phyloP scores from a whole-genome alignment of 139 green algal genomes.

The Haematococcus sp. region DNA sequence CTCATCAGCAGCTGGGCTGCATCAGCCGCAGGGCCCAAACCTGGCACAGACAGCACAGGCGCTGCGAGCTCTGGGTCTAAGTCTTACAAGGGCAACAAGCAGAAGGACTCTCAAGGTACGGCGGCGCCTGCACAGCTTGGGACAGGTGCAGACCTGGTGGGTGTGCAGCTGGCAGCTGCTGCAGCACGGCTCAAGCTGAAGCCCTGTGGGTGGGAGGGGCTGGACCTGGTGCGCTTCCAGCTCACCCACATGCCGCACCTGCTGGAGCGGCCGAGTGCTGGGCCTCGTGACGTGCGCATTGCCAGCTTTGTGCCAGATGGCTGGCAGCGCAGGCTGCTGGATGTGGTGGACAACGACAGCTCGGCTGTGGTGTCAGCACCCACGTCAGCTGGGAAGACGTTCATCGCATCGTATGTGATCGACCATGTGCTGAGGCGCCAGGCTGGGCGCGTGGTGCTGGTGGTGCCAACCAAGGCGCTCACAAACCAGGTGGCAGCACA shows the following conservation, averaged over 20 bases:
- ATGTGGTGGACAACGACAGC: slow-evolving; percentile 39
- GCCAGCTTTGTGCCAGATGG: slow-evolving; percentile 31
- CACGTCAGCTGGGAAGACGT: slow-evolving; percentile 59
- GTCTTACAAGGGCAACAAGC: too few species aligned
- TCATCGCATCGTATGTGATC: slow-evolving; percentile 56
- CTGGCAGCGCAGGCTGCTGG: slow-evolving; percentile 40
- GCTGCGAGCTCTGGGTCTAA: too few species aligned
- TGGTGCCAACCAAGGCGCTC: slow-evolving; percentile 56
- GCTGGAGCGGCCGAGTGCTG: slow-evolving; percentile 16
- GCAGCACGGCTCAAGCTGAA: too few species aligned
- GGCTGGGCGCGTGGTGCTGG: slow-evolving; percentile 30
- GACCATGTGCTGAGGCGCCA: slow-evolving; percentile 22
- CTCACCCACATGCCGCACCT: slow-evolving; percentile 28
- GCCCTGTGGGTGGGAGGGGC: too few species aligned
- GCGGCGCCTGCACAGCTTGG: too few species aligned
- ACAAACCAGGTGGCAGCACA: slow-evolving; percentile 50
- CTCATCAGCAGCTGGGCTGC: neutral
- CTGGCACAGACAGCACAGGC: neutral
- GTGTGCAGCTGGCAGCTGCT: too few species aligned
- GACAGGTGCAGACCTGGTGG: neutral
- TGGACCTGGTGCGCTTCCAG: slow-evolving; percentile 22
- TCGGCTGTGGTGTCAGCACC: slow-evolving; percentile 43
- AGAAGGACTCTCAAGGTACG: too few species aligned
- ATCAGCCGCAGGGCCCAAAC: neutral
- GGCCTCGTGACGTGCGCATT: slow-evolving; percentile 18